A percentile compares a stretch with the other conserved stretches of the same genome.
These are phyloP conservation scores for Albizia julibrissin DNA, from an alignment of 306 rosid species.

Conservation along the genomic window DNA sequence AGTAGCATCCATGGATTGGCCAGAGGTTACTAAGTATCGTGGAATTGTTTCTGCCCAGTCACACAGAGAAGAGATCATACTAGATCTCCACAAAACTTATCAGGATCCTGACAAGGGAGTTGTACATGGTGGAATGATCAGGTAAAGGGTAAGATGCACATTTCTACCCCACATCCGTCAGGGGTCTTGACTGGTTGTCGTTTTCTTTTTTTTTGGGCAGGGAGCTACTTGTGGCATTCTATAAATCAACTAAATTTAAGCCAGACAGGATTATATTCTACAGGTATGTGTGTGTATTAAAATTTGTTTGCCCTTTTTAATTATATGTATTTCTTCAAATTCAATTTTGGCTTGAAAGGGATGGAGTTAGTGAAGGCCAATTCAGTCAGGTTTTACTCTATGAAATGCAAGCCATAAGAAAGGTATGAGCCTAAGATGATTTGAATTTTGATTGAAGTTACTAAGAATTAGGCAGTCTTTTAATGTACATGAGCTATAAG, in stretches of 20 bases:
- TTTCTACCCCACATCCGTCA: background rate
- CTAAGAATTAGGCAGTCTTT: background rate
- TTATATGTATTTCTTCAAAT: background rate
- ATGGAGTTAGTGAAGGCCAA: constrained; percentile 91
- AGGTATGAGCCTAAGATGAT: constrained; percentile 43
- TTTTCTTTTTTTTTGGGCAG: constrained; percentile 33
- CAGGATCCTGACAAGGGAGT: constrained; percentile 45
- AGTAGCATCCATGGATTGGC: constrained; percentile 98
- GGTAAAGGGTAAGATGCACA: constrained; percentile 37
- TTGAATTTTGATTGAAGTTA: background rate
- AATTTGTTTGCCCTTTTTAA: background rate
- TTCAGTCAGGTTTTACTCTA: constrained; percentile 72
- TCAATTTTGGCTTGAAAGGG: constrained; percentile 47
- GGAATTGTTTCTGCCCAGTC: constrained; percentile 70
- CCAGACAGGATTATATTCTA: constrained; percentile 66
- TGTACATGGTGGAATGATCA: constrained; percentile 63
- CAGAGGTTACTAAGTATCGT: constrained; percentile 57
- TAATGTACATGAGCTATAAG: background rate
- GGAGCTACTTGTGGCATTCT: constrained; percentile 59
- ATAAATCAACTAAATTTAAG: constrained; percentile 29
- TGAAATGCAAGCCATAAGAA: constrained; percentile 83
- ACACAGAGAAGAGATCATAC: constrained; percentile 69
- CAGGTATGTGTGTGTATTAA: constrained; percentile 47
- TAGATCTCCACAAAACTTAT: constrained; percentile 48
- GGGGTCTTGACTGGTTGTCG: background rate